Evolutionary conservation across 805 yeast genomes (phyloP).

Genomic region (Wickerhamia fluorescens): DNA sequence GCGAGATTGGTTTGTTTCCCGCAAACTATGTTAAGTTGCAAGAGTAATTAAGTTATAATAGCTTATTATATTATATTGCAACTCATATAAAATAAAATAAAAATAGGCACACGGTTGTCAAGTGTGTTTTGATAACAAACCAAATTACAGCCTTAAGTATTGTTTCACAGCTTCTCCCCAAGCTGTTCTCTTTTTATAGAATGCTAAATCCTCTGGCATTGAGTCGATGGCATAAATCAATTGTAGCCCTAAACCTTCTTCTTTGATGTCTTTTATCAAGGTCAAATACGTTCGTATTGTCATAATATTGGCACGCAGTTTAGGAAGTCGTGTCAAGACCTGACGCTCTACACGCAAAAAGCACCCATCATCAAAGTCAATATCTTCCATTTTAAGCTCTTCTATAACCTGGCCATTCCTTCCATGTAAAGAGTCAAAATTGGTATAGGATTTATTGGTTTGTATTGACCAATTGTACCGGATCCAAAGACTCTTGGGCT

Average conservation of each 20-base stretch:
- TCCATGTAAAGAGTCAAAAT: conserved; percentile 25
- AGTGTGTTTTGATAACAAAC: conserved; percentile 1
- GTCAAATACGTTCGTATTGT: conserved; percentile 32
- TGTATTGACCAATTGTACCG: conserved; percentile 70
- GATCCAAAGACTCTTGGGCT: conserved; percentile 48
- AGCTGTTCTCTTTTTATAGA: conserved; percentile 26
- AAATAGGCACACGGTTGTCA: neutral
- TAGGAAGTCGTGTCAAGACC: conserved; percentile 28
- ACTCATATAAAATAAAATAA: too few species aligned
- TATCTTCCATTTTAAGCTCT: conserved; percentile 17
- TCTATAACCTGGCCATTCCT: conserved; percentile 20
- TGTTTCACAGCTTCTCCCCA: conserved; percentile 36
- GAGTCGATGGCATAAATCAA: conserved; percentile 27
- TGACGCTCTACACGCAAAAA: conserved; percentile 33
- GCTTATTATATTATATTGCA: too few species aligned
- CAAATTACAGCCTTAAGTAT: conserved; percentile 13
- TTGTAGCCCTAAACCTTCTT: conserved; percentile 26
- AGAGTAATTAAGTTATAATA: conserved; percentile 6
- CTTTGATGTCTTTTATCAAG: conserved; percentile 20
- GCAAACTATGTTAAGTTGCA: conserved; percentile 64
- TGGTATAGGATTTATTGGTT: conserved; percentile 38
- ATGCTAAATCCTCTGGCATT: conserved; percentile 32
- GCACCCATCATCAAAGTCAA: conserved; percentile 30
- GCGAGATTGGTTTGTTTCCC: conserved; percentile 83
- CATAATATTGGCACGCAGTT: conserved; percentile 28